Base-by-base conservation (phyloP, 2,329 filamentous ascomycete species). In the Teratosphaeria destructans region DNA sequence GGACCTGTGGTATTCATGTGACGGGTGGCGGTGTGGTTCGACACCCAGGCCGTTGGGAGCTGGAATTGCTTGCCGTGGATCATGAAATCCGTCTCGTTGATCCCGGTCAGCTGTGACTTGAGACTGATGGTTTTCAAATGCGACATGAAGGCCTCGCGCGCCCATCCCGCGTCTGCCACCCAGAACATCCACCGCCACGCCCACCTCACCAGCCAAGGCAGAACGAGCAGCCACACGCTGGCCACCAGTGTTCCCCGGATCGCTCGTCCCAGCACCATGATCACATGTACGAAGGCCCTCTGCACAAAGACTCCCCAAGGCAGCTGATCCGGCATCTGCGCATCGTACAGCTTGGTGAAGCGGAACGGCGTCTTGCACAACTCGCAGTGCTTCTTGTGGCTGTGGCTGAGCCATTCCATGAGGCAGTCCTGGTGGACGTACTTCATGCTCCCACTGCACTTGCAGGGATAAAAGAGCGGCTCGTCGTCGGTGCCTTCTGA, bases 331-430 rank as follows among this genome's bases (percentile, higher is more conserved):
- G 94, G 95, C 94, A 99, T 99, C 70, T 92, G 84, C 3, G 91
- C 90, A 62, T 92, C 86, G 77, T 99, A 99, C 47, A 99, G 83
- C 76, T 99, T 99, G 57, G 94, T 99, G 78, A 99, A 99, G 62
- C 91, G 89, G 72, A 97, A 99, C 0, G 92, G 87, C 2, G 94
- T 99, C 78, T 99, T 99, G 85, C 94, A 99, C 39, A 99, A 85
- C 78, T 99, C 94, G 80, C 95, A 99, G 79, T 99, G 89, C 75
- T 97, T 97, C 83, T 99, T 99, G 73, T 99, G 92, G 1, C 94
- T 97, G 75, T 99, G 95, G 56, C 91, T 93, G 26, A 99, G 81
- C 94, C 94, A 99, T 76, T 97, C 92, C 88, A 99, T 96, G 75
- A 99, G 78, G 73, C 94, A 99, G 73, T 95, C 89, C 75, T 99